Base-by-base conservation (phyloP, 306 rosid species). In the Ormosia semicastrata region DNA sequence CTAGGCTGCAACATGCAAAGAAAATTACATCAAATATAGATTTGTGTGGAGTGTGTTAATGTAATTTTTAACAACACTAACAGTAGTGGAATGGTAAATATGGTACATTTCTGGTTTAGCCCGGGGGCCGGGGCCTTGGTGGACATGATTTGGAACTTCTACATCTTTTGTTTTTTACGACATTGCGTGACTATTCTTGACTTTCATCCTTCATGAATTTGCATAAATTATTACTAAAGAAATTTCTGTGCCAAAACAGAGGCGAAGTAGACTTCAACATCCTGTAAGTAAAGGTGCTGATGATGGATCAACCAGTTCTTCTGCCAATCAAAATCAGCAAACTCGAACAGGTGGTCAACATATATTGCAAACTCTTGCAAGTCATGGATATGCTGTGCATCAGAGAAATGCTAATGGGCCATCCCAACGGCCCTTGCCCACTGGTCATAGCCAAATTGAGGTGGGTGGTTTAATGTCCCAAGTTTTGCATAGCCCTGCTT, bases 401-500 rank as follows among this genome's bases (percentile, higher is more conserved):
- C 85, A 76, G 67, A 70, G 82, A 66, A 80, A 74, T 80, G 66
- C 79, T 32, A 74, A 76, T 79, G 89, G 81, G 8, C 82, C 83
- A 50, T 74, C 97, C 41, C 82, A 73, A 39, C 82, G 15, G 40
- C 60, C 85, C 66, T 53, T 69, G 53, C 82, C 88, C 69, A 73
- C 92, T n/a, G 68, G 71, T 77, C 77, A 50, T 79, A 88, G 81
- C 66, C 90, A 85, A 81, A 75, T 81, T 81, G 97, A 89, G 84
- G 67, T 93, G 81, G 87, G 92, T 14, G 88, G 89, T 74, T 77
- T 91, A 32, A 93, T 96, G 98, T 93, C 97, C 75, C 99, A 93
- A 90, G 97, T 89, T 79, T 84, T 96, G 86, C 91, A 90, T 17
- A 93, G 90, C 86, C 98, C 98, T 72, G 96, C 92, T 77, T 82